Evolutionary conservation across 768 basidiomycete genomes (phyloP).

Genomic region (Porphyrellus cyaneotinctus): DNA sequence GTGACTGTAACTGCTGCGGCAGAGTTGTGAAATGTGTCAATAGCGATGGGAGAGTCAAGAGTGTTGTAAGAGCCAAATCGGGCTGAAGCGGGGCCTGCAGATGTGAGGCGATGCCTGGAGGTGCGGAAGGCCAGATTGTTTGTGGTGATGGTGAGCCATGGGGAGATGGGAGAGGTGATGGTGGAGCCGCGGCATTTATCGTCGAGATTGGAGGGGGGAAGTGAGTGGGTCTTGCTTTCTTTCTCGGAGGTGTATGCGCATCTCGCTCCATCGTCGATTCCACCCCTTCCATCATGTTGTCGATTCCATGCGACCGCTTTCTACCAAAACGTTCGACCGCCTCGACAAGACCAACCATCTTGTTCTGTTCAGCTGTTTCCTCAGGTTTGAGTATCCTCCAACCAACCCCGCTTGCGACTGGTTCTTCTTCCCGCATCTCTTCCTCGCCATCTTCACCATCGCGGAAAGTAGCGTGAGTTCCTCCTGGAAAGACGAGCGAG

Average conservation of each 20-base stretch:
- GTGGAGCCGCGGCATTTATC: conserved; percentile 70
- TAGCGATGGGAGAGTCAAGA: conserved; percentile 81
- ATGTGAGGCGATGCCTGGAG: conserved; percentile 69
- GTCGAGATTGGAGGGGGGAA: conserved; percentile 60
- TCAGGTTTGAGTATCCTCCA: conserved; percentile 76
- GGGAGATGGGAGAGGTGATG: conserved; percentile 81
- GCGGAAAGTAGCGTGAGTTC: conserved; percentile 73
- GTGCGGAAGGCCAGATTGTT: conserved; percentile 74
- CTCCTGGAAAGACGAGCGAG: conserved; percentile 76
- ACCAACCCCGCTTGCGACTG: conserved; percentile 57
- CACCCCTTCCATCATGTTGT: conserved; percentile 71
- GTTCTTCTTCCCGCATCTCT: conserved; percentile 71
- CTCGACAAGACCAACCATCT: conserved; percentile 64
- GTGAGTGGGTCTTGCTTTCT: conserved; percentile 67
- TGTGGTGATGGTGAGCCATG: conserved; percentile 79
- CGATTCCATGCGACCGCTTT: conserved; percentile 51
- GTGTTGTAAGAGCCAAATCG: conserved; percentile 75
- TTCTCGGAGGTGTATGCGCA: conserved; percentile 55
- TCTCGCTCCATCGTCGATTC: conserved; percentile 50
- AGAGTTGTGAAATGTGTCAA: conserved; percentile 77
- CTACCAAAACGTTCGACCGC: conserved; percentile 78
- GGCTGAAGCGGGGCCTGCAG: conserved; percentile 74
- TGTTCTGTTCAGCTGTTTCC: conserved; percentile 45
- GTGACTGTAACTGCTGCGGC: conserved; percentile 82
- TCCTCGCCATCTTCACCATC: conserved; percentile 62